Evolutionary conservation across 2,329 filamentous ascomycete genomes (phyloP), one percentile per base, ranked within the genome.

Genomic region (Parasarocladium wereldwijsianum): DNA sequence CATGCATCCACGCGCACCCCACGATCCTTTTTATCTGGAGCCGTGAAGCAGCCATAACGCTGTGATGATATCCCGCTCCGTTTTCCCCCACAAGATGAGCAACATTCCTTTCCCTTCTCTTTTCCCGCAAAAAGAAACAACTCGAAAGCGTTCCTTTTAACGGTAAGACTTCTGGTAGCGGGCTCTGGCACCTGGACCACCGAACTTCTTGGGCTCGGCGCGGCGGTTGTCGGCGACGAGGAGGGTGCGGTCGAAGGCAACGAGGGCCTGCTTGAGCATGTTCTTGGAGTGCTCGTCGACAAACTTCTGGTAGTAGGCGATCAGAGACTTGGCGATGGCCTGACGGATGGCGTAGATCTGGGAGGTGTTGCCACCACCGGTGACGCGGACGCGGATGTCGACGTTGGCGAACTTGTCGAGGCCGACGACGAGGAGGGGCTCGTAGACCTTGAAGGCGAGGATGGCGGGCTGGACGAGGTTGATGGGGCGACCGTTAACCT

Each of bases 221-320:
- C 90, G 83, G 64, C 90, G 81, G 80, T 93, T 94, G 67, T 98
- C 90, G 64, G 90, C 90, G 53, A 98, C 90, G 56, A 98, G 81
- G 47, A 98, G 79, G 58, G 85, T 93, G 57, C 86, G 77, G 73
- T 93, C 85, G 72, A 87, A 98, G 62, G 85, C 76, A 55, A 87
- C 82, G 49, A 98, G 77, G 47, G 83, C 82, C 67, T 87, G 80
- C 84, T 96, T 98, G 57, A 98, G 76, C 66, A 85, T 73, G 77
- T 96, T 94, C 82, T 98, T 98, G 70, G 81, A 84, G 81, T 96
- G 86, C 81, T 98, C 90, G 59, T 98, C 90, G 65, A 96, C 84
- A 70, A 78, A 98, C 76, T 98, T 94, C 71, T 94, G 87, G 81
- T 94, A 96, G 80, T 94, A 94, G 64, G 85, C 54, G 47, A 58